A percentile compares a stretch with the other conserved stretches of the same genome.
Evolutionary conservation across 2,329 filamentous ascomycete species (phyloP).

Genomic region (Arachnomyces sp.): DNA sequence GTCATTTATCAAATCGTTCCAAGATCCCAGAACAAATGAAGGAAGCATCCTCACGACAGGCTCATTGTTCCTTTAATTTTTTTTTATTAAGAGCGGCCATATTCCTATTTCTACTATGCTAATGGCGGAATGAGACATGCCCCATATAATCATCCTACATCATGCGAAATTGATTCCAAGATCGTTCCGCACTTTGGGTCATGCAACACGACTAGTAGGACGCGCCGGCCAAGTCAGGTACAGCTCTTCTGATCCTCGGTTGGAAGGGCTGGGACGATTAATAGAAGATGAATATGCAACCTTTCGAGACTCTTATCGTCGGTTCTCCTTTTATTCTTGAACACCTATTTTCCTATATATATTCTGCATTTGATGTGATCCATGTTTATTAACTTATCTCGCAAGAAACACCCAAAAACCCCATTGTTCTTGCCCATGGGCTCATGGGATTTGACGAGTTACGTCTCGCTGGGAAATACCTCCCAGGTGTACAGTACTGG

Average conservation of each 20-base stretch:
- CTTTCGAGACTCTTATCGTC: slow-evolving; percentile 51
- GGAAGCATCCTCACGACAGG: too few species aligned
- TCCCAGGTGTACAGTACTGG: slow-evolving; percentile 57
- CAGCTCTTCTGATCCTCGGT: slow-evolving; percentile 37
- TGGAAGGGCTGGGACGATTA: slow-evolving; percentile 43
- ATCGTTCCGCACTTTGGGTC: too few species aligned
- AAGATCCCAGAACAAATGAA: too few species aligned
- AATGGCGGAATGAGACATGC: background rate
- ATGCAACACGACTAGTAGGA: too few species aligned
- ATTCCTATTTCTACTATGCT: too few species aligned
- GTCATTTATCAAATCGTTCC: too few species aligned
- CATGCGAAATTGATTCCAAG: slow-evolving; percentile 4
- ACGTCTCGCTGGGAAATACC: slow-evolving; percentile 42
- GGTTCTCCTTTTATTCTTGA: slow-evolving; percentile 1
- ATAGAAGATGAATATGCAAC: slow-evolving; percentile 56
- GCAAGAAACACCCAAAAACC: slow-evolving; percentile 45
- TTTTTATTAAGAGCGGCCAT: too few species aligned
- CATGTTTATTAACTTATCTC: too few species aligned
- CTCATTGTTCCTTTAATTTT: too few species aligned
- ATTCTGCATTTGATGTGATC: too few species aligned
- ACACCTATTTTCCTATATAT: too few species aligned
- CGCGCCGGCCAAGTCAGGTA: too few species aligned
- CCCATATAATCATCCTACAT: background rate
- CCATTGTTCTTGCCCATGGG: slow-evolving; percentile 57
- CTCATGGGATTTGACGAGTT: slow-evolving; percentile 58